Evolutionary conservation across 75 land plant species (phyloP), one percentile per base, ranked within the genome.

Genomic region (Sequoiadendron giganteum): DNA sequence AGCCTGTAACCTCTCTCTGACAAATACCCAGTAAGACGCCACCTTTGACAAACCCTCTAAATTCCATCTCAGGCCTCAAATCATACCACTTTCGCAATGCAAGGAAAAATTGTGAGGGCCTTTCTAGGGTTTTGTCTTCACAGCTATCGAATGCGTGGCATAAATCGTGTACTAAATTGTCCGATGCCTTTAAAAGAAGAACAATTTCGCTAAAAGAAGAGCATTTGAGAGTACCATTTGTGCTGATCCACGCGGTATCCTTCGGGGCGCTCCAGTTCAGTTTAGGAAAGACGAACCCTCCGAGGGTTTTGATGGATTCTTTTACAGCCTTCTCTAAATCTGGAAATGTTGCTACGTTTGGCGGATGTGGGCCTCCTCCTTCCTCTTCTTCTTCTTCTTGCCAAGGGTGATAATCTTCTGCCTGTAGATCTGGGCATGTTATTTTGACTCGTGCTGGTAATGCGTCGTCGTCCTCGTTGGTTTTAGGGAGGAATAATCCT

Each of bases 241-340:
- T 49, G 52, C 52, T 49, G 52, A 49, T 49, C 52, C 52, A 49
- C 52, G 52, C 52, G 10, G 97, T 92, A 89, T 97, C 99, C 86
- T 96, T 97, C 10, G 99, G 99, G 4, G 98, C 92, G 72, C 97
- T 96, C 99, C 99, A 97, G 83, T 97, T 97, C 42, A 97, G 93
- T 93, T 97, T 97, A 5, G 99, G 99, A 68, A 97, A 91, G 47
- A 91, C 98, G 1, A 91, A 87, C 30, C 99, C 99, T 1, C 97
- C 99, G 11, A 97, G 93, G 52, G 83, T 58, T 80, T 89, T 87
- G 65, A 97, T 96, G 10, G 93, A 93, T 2, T 89, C 87, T 83
- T 88, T 88, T 25, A 97, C 87, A 56, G 89, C 84, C 86, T 80
- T 42, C 79, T 95, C 99, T 13, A 97, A 90, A 5, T 94, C 97